These are phyloP conservation scores for Suillus variegatus DNA, from an alignment of 768 basidiomycete genomes.

Conservation along the genomic window DNA sequence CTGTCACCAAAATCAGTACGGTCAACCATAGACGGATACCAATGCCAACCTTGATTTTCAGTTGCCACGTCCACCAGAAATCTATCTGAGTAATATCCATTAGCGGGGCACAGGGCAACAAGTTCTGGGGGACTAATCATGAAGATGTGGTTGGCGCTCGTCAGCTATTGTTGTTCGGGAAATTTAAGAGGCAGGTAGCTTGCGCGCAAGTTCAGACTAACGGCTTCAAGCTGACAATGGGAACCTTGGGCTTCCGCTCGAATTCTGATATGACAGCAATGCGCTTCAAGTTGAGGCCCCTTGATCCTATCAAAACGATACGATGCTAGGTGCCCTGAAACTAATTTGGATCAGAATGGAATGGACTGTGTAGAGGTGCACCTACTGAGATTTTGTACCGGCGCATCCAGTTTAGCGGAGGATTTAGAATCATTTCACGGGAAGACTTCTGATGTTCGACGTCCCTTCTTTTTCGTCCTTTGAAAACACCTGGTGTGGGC, in stretches of 20 bases:
- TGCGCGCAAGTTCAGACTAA: slow-evolving; percentile 74
- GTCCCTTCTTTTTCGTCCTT: slow-evolving; percentile 21
- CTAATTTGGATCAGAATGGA: not conserved
- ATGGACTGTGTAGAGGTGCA: slow-evolving; percentile 13
- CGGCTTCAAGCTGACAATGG: slow-evolving; percentile 72
- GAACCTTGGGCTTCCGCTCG: slow-evolving; percentile 70
- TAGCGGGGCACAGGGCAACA: slow-evolving; percentile 5
- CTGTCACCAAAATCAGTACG: slow-evolving; percentile 37
- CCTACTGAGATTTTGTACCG: slow-evolving; percentile 70
- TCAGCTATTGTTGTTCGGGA: slow-evolving; percentile 46
- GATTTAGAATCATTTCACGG: slow-evolving; percentile 83
- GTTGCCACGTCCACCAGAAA: slow-evolving; percentile 88
- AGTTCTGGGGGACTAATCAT: slow-evolving; percentile 53
- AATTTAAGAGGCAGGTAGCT: not conserved
- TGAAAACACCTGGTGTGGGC: slow-evolving; percentile 8
- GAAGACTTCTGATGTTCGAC: slow-evolving; percentile 45
- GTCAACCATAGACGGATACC: not conserved
- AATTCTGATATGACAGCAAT: slow-evolving; percentile 77
- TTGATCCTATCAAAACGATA: slow-evolving; percentile 89
- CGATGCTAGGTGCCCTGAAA: slow-evolving; percentile 56
- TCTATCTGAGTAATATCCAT: slow-evolving; percentile 62
- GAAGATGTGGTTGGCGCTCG: slow-evolving; percentile 82
- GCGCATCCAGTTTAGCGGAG: slow-evolving; percentile 88
- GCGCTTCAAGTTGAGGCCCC: slow-evolving; percentile 78
- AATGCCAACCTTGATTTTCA: slow-evolving; percentile 67